Evolutionary conservation across 768 basidiomycete genomes (phyloP), one percentile per base, ranked within the genome.

Genomic region (Rhodocollybia butyracea): DNA sequence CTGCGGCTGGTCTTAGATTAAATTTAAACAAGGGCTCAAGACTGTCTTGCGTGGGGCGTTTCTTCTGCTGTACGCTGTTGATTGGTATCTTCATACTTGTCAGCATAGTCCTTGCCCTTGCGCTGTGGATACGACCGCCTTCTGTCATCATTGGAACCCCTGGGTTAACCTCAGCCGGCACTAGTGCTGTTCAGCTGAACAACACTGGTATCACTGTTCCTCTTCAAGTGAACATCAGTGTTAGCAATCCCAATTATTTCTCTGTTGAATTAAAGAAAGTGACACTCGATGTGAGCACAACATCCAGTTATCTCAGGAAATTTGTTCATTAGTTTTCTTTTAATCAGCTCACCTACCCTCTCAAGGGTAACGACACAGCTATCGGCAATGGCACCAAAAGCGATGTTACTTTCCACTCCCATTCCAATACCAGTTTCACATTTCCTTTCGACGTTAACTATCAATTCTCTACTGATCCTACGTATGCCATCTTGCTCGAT

Each of bases 161-260:
- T 24, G 65, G 70, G 46, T 68, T 76, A 4, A 65, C 70, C 22
- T 66, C 73, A 17, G 67, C 67, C 29, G 74, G 70, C 31, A 66
- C 69, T 40, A 82, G 76, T 64, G 68, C 76, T 51, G 85, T 86
- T 46, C 19, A 30, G 3, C 45, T 12, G 27, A 12, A 2, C 53
- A 4, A 43, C 21, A n/a, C 39, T 54, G 78, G 81, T 3, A 63
- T 91, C 45, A 72, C 69, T 10, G 69, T 89, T 39, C 82, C 84
- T 58, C 73, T 91, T 41, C 79, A 77, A 31, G 74, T 89, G n/a
- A 77, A 83, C 60, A 83, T 91, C 60, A 93, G 90, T 27, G 87
- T 92, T 53, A 73, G 73, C 64, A 94, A 94, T 63, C 91, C 91
- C 27, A 93, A 93, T 66, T 91, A 82, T 69, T 91, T 94, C 64